Conservation (phyloP, 1,139 yeast genomes). For the Candida tunisiensis region DNA sequence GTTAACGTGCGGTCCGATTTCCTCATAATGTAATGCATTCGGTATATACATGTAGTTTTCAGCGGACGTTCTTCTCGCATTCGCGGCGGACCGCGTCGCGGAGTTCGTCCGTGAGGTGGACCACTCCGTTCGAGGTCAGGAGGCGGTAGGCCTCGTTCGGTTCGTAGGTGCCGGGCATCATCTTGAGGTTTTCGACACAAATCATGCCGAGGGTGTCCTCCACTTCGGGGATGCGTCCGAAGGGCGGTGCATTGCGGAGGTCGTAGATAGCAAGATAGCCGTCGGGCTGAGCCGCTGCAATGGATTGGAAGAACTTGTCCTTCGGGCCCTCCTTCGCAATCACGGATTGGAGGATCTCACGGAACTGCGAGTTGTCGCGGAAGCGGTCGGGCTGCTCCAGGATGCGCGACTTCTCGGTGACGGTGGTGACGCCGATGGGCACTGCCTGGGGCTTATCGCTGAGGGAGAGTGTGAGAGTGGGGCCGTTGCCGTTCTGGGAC, state of each 20-base stretch:
- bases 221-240: slow-evolving; percentile 55
- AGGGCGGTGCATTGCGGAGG: slow-evolving; percentile 46
- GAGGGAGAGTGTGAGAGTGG: too few relatives aligned
- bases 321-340: slow-evolving; percentile 19
- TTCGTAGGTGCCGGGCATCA: slow-evolving; percentile 40
- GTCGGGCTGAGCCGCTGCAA: slow-evolving; percentile 34
- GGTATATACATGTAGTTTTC: background rate
- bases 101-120: slow-evolving; percentile 39
- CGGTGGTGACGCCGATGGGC: slow-evolving; percentile 6
- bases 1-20: slow-evolving; percentile 22
- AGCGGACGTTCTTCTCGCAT: slow-evolving; percentile 6
- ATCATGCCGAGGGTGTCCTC: slow-evolving; percentile 63
- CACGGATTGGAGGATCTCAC: slow-evolving; percentile 15
- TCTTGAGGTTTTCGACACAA: slow-evolving; percentile 34
- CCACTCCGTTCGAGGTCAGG: slow-evolving; percentile 38
- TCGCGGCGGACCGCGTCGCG: slow-evolving; percentile 24
- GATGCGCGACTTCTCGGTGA: slow-evolving; percentile 5
- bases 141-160: slow-evolving; percentile 42
- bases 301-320: slow-evolving; percentile 43
- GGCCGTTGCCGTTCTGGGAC: too few relatives aligned
- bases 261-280: slow-evolving; percentile 53
- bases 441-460: slow-evolving; percentile 3
- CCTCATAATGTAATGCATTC: slow-evolving; percentile 5
- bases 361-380: slow-evolving; percentile 9
- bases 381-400: slow-evolving; percentile 6